Conservation (phyloP, 2,329 filamentous ascomycete genomes). For the Lachnellula occidentalis region DNA sequence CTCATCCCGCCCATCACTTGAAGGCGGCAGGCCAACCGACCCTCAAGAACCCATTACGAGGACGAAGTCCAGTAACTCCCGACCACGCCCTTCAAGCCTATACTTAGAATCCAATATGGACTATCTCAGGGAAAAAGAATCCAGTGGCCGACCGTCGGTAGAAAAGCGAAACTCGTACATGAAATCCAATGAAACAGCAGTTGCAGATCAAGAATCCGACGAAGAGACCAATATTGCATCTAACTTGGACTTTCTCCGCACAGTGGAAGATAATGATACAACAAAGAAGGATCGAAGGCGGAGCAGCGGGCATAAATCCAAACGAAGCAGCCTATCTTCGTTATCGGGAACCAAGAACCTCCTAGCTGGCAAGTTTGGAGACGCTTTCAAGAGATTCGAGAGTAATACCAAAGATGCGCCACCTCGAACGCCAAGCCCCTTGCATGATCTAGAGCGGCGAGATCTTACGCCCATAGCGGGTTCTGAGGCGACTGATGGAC, state of each 20-base stretch:
- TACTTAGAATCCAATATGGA: constrained; percentile 80
- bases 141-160: constrained; percentile 27
- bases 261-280: constrained; percentile 60
- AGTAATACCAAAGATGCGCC: constrained; percentile 34
- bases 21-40: constrained; percentile 65
- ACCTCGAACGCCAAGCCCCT: constrained; percentile 41
- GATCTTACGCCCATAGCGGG: constrained; percentile 63
- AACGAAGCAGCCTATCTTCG: constrained; percentile 67
- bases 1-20: constrained; percentile 62
- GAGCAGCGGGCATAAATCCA: constrained; percentile 54
- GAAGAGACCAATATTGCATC: constrained; percentile 64
- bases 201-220: constrained; percentile 34
- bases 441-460: constrained; percentile 35
- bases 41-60: constrained; percentile 53
- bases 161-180: constrained; percentile 30
- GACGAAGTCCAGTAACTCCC: constrained; percentile 59
- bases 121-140: constrained; percentile 73
- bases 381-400: constrained; percentile 91
- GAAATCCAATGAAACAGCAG: constrained; percentile 17
- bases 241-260: constrained; percentile 77
- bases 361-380: constrained; percentile 82
- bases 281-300: constrained; percentile 46
- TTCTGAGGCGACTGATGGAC: constrained; percentile 65
- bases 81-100: constrained; percentile 72
- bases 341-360: constrained; percentile 73